These are phyloP conservation scores for Trichosporon ovoides DNA, from an alignment of 1,284 basidiomycete genomes.

Conservation along the genomic window DNA sequence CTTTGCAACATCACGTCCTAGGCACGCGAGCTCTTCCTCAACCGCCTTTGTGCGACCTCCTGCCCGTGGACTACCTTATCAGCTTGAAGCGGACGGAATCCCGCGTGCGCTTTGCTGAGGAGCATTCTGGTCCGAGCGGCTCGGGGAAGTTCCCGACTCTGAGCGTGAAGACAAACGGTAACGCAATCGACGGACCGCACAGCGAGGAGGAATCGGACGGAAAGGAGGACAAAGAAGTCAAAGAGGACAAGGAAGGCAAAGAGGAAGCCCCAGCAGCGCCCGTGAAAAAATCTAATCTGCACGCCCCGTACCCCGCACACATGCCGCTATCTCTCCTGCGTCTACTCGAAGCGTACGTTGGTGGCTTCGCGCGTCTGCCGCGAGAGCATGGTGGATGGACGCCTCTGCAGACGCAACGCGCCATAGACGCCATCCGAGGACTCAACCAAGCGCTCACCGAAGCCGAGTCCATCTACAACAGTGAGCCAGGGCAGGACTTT, in stretches of 20 bases:
- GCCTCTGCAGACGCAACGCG: conserved; percentile 39
- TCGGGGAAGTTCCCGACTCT: conserved; percentile 12
- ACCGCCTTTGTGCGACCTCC: conserved; percentile 42
- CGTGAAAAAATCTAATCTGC: conserved; percentile 37
- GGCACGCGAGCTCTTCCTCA: conserved; percentile 41
- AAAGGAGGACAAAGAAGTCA: background rate
- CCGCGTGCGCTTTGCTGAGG: conserved; percentile 42
- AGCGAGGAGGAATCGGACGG: conserved; percentile 11
- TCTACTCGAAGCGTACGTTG: conserved; percentile 44
- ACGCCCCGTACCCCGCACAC: conserved; percentile 41
- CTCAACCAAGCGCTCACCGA: conserved; percentile 34
- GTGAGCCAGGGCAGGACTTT: conserved; percentile 26
- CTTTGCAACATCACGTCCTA: conserved; percentile 46
- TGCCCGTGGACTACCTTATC: conserved; percentile 39
- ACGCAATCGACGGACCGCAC: background rate
- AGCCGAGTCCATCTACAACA: conserved; percentile 41
- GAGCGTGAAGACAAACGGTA: conserved; percentile 4
- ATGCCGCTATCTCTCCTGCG: conserved; percentile 42
- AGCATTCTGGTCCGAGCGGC: conserved; percentile 34
- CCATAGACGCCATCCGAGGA: conserved; percentile 33
- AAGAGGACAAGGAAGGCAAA: background rate
- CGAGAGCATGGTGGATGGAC: conserved; percentile 38
- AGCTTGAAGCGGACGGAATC: conserved; percentile 45
- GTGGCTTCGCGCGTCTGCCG: conserved; percentile 33
- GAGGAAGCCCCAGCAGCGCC: conserved; percentile 2